These are phyloP conservation scores for Daldinia childiae DNA, from an alignment of 495 filamentous ascomycete species.

Conservation along the genomic window DNA sequence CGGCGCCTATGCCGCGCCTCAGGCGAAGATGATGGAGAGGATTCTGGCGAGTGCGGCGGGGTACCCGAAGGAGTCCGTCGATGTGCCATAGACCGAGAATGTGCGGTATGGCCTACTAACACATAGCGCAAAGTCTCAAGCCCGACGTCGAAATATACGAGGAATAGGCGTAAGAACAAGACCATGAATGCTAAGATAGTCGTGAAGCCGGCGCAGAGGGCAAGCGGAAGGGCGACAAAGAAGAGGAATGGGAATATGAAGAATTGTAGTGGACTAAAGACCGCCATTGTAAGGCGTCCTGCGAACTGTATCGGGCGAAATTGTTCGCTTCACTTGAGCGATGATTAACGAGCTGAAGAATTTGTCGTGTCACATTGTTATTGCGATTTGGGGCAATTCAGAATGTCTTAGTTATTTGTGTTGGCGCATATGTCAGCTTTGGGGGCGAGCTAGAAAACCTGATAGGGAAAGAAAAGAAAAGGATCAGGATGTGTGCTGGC, in stretches of 20 bases:
- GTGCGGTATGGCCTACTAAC: conserved; percentile 39
- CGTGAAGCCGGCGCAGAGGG: conserved; percentile 74
- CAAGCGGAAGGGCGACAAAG: conserved; percentile 73
- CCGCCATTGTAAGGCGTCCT: conserved; percentile 49
- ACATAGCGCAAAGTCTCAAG: conserved; percentile 52
- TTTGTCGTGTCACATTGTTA: conserved; percentile 28
- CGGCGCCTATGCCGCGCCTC: conserved; percentile 48
- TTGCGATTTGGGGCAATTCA: conserved; percentile 1
- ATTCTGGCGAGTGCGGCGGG: conserved; percentile 9
- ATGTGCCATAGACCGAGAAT: conserved; percentile 33
- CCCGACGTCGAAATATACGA: conserved; percentile 76
- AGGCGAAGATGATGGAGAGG: conserved; percentile 29
- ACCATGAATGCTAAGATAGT: conserved; percentile 71
- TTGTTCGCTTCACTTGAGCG: conserved; percentile 13
- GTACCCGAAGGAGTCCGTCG: conserved; percentile 20
- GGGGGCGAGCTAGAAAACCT: background rate
- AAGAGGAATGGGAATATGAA: conserved; percentile 70
- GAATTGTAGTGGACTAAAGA: conserved; percentile 59
- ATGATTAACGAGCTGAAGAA: conserved; percentile 11
- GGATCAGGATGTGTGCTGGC: conserved; percentile 5
- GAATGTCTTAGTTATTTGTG: background rate
- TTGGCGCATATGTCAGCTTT: conserved; percentile 7
- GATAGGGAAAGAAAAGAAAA: background rate
- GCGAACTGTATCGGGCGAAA: background rate
- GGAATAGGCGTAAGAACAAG: conserved; percentile 68